Conservation (phyloP, 768 basidiomycete species). For the Dioszegia hungarica region DNA sequence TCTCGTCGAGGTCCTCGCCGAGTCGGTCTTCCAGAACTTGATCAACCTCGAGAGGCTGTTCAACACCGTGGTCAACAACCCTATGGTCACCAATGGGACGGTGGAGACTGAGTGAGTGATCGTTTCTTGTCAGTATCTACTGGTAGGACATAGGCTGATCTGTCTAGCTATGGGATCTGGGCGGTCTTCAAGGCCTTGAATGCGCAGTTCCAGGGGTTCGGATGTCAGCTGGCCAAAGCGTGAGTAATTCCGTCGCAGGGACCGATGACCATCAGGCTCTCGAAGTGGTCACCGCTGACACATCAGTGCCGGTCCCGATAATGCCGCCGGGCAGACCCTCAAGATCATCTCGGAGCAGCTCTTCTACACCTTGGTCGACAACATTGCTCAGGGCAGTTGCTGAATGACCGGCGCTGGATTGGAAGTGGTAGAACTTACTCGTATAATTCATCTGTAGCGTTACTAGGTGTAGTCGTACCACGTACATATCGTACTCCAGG, state of each 20-base stretch:
- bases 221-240: neutral
- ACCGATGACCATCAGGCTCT: neutral
- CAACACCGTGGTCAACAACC: neutral
- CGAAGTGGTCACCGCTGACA: neutral
- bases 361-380: neutral
- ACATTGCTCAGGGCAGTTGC: neutral
- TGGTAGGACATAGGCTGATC: neutral
- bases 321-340: neutral
- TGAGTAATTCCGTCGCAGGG: neutral
- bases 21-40: neutral
- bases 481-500: too few species aligned
- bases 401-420: neutral
- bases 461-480: too few species aligned
- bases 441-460: too few species aligned
- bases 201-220: neutral
- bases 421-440: too few species aligned
- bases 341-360: constrained; percentile 3
- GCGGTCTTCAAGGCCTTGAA: neutral
- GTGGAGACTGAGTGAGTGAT: neutral
- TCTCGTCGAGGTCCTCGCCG: neutral
- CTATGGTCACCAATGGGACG: neutral
- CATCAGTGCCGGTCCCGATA: neutral
- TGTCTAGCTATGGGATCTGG: neutral
- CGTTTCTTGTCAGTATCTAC: too few species aligned
- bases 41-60: neutral